Conservation (phyloP, 1,284 basidiomycete genomes). For the Mycocalia duriaeana region DNA sequence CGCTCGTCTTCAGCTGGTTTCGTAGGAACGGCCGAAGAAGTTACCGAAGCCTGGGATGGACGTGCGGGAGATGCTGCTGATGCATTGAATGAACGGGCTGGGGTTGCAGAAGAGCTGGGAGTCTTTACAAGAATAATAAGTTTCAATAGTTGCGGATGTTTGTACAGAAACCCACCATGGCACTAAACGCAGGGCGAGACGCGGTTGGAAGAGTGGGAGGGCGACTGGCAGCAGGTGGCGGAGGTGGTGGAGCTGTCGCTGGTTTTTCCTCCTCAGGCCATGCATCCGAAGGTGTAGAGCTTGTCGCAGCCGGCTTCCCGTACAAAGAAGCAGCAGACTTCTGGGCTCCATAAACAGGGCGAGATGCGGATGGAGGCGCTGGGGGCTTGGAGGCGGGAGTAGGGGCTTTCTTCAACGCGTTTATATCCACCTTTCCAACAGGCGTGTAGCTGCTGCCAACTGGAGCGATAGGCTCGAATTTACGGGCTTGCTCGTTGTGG, state of each 20-base stretch:
- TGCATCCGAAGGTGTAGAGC: constrained; percentile 45
- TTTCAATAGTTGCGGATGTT: constrained; percentile 3
- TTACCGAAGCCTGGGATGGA: constrained; percentile 9
- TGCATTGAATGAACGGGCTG: no score
- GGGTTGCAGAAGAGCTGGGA: no score
- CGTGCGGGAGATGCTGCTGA: constrained; percentile 9
- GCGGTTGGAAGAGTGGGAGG: constrained; percentile 33
- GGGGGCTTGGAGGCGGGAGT: constrained; percentile 34
- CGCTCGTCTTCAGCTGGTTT: constrained; percentile 76
- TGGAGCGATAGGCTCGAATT: constrained; percentile 65
- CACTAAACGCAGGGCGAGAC: constrained; percentile 35
- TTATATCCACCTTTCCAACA: constrained; percentile 66
- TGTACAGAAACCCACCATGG: constrained; percentile 21
- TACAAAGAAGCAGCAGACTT: constrained; percentile 37
- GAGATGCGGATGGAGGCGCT: constrained; percentile 33
- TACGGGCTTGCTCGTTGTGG: constrained; percentile 63
- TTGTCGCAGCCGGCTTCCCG: constrained; percentile 30
- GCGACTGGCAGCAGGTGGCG: constrained; percentile 47
- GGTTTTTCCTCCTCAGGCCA: constrained; percentile 51
- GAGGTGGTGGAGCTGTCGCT: constrained; percentile 35
- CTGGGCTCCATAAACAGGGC: constrained; percentile 44
- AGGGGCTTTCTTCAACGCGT: constrained; percentile 47
- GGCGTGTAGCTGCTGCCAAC: constrained; percentile 72
- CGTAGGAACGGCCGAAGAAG: constrained; percentile 45
- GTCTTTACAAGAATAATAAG: background rate